Conservation (phyloP, 2,329 filamentous ascomycete species). For the Sphaerulina musiva region DNA sequence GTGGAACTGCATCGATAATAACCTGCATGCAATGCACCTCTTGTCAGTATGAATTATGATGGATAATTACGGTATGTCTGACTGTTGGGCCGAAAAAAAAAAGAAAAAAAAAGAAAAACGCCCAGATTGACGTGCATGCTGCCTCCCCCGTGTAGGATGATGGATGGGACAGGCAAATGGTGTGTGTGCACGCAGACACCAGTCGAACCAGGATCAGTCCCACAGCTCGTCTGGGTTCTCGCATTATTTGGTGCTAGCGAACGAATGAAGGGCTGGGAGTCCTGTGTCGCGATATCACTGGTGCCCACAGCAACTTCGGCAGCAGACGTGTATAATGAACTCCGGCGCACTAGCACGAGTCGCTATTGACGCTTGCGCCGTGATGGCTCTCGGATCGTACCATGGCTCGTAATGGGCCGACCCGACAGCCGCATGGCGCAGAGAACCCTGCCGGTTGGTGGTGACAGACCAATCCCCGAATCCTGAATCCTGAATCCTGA, state of each 20-base stretch:
- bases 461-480: not conserved
- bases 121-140: slow-evolving; percentile 20
- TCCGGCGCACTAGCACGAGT: slow-evolving; percentile 5
- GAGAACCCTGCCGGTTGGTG: not conserved
- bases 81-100: too few relatives aligned
- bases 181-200: slow-evolving; percentile 8
- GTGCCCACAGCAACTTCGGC: slow-evolving; percentile 17
- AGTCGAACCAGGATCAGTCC: slow-evolving; percentile 9
- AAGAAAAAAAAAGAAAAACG: not conserved
- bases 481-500: too few relatives aligned
- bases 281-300: slow-evolving; percentile 16
- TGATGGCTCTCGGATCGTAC: slow-evolving; percentile 1
- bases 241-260: slow-evolving; percentile 8
- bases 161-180: slow-evolving; percentile 7
- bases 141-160: not conserved
- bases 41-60: not conserved
- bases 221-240: slow-evolving; percentile 3
- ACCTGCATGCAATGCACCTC: slow-evolving; percentile 30
- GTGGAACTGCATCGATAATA: slow-evolving; percentile 43
- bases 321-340: slow-evolving; percentile 11
- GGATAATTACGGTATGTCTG: not conserved
- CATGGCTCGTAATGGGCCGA: slow-evolving; percentile 16
- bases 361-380: slow-evolving; percentile 24
- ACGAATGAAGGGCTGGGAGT: slow-evolving; percentile 13
- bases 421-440: slow-evolving; percentile 13